Evolutionary conservation across 495 filamentous ascomycete species (phyloP).

Genomic region (Cercophora newfieldiana): DNA sequence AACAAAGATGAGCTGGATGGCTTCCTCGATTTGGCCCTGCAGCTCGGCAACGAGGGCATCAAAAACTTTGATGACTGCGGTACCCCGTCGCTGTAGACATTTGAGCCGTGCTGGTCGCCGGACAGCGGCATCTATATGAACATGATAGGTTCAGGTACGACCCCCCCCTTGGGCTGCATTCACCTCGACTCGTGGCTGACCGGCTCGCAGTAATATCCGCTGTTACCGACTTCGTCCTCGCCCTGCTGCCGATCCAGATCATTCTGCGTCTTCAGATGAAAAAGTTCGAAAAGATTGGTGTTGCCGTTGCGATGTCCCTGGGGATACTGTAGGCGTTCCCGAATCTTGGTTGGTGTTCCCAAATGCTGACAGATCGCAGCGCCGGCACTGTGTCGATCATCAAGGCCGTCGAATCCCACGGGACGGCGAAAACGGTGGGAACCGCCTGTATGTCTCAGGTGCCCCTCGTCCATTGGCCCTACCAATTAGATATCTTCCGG

Average conservation of each 20-base stretch:
- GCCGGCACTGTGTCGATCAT: slow-evolving; percentile 18
- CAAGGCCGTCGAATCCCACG: slow-evolving; percentile 9
- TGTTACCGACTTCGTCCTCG: slow-evolving; percentile 19
- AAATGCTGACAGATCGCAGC: slow-evolving; percentile 9
- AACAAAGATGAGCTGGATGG: slow-evolving; percentile 10
- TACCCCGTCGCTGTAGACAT: background rate
- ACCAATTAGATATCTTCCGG: too few relatives aligned
- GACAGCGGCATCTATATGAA: slow-evolving; percentile 10
- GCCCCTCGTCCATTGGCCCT: too few relatives aligned
- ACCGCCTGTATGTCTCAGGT: background rate
- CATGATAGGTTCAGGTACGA: slow-evolving; percentile 1
- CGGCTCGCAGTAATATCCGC: slow-evolving; percentile 12
- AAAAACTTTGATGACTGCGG: background rate
- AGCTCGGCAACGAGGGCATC: background rate
- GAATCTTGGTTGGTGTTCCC: background rate
- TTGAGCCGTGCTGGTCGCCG: slow-evolving; percentile 2
- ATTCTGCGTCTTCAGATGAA: slow-evolving; percentile 21
- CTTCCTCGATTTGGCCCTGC: slow-evolving; percentile 6
- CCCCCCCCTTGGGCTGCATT: background rate
- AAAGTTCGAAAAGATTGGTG: slow-evolving; percentile 21
- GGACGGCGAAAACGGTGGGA: background rate
- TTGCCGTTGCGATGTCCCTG: slow-evolving; percentile 23
- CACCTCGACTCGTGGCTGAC: background rate
- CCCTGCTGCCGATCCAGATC: slow-evolving; percentile 16
- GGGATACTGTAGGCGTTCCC: slow-evolving; percentile 20